These are phyloP conservation scores for Amanita exitialis DNA, from an alignment of 768 basidiomycete species.

Conservation along the genomic window DNA sequence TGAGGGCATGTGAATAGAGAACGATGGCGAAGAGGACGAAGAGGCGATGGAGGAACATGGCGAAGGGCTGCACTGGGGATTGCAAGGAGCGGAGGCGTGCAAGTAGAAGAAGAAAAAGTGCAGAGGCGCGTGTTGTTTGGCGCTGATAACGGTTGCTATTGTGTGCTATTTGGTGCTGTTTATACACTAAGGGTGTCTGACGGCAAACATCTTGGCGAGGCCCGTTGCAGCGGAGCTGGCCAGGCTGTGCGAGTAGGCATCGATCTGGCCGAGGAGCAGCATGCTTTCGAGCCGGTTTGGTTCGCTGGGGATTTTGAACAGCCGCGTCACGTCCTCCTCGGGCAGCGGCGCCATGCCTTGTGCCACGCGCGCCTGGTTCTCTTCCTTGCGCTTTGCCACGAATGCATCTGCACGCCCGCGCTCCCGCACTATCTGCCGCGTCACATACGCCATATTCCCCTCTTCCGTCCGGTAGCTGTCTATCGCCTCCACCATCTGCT, in stretches of 20 bases:
- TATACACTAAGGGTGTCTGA: conserved; percentile 25
- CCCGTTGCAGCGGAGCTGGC: conserved; percentile 52
- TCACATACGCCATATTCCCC: conserved; percentile 82
- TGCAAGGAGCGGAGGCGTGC: conserved; percentile 6
- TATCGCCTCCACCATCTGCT: conserved; percentile 77
- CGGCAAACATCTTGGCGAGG: conserved; percentile 82
- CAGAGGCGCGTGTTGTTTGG: conserved; percentile 1
- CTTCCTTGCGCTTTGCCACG: conserved; percentile 80
- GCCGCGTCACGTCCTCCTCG: conserved; percentile 72
- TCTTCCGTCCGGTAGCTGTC: conserved; percentile 86
- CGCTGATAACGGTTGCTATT: background rate
- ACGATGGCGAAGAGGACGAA: conserved; percentile 35
- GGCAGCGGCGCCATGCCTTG: conserved; percentile 83
- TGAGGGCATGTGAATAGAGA: conserved; percentile 24
- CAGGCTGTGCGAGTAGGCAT: conserved; percentile 73
- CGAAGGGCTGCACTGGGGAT: conserved; percentile 11
- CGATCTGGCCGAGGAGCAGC: conserved; percentile 80
- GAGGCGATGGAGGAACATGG: conserved; percentile 35
- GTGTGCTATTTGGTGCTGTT: background rate
- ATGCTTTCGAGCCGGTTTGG: conserved; percentile 84
- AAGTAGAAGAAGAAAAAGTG: conserved; percentile 4
- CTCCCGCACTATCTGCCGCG: conserved; percentile 83
- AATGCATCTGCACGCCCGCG: conserved; percentile 69
- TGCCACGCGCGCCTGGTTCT: conserved; percentile 67
- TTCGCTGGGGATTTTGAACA: conserved; percentile 85